Evolutionary conservation across 768 basidiomycete genomes (phyloP).

Genomic region (Kwoniella newhampshirensis): DNA sequence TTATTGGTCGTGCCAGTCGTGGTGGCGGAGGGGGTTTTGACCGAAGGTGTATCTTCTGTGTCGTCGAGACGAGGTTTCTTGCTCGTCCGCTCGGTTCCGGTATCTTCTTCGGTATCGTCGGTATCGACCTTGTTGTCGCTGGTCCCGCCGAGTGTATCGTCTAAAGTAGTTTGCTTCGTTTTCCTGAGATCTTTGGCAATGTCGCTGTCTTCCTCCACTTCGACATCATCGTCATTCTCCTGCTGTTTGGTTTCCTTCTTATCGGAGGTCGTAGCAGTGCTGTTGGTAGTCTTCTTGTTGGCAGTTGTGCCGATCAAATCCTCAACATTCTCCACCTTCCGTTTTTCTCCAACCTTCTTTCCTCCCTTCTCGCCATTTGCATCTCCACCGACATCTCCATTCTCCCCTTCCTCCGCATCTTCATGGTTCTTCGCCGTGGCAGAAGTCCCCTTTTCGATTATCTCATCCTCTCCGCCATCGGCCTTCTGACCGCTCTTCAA

Average conservation of each 20-base stretch:
- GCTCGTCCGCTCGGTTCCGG: constrained; percentile 6
- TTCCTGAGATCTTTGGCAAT: constrained; percentile 12
- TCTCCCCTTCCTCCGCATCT: constrained; percentile 1
- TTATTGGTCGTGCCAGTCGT: too few species aligned
- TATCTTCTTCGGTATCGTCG: background rate
- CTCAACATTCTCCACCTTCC: background rate
- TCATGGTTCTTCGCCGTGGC: background rate
- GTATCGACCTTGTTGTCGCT: background rate
- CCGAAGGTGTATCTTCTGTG: background rate
- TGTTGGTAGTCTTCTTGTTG: too few species aligned
- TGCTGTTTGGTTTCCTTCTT: too few species aligned
- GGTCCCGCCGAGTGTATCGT: constrained; percentile 7
- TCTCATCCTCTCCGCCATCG: constrained; percentile 10
- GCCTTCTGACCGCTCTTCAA: constrained; percentile 38
- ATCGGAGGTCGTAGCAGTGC: background rate
- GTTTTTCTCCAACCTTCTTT: constrained; percentile 12
- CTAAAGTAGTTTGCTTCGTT: constrained; percentile 14
- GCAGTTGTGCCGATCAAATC: background rate
- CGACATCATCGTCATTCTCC: too few species aligned
- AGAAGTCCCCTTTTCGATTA: background rate
- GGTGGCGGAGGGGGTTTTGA: background rate
- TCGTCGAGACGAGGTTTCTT: constrained; percentile 16
- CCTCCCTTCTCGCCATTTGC: constrained; percentile 1
- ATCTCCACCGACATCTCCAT: too few species aligned
- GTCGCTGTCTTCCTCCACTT: background rate